Percentiles rank a stretch among this genome's conserved stretches.
Evolutionary conservation across 2,329 filamentous ascomycete genomes (phyloP).

Genomic region (Fusarium sp.): DNA sequence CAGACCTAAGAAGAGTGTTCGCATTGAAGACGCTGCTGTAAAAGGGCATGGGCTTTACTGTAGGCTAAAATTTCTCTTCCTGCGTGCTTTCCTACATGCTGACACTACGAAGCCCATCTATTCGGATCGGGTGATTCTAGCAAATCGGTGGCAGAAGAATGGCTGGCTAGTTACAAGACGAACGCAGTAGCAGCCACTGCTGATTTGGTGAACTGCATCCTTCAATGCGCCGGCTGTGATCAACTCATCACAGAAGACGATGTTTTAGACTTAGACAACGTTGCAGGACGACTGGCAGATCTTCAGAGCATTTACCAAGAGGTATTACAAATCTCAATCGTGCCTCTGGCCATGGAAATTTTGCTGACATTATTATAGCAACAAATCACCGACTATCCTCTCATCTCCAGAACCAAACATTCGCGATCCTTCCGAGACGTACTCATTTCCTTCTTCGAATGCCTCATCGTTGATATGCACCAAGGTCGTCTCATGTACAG

Average conservation of each 20-base stretch:
- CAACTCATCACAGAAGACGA: slow-evolving; percentile 82
- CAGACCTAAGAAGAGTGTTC: slow-evolving; percentile 66
- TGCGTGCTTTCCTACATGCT: slow-evolving; percentile 22
- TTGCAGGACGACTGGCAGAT: slow-evolving; percentile 79
- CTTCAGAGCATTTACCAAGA: slow-evolving; percentile 90
- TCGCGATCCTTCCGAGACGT: slow-evolving; percentile 81
- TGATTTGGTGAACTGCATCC: slow-evolving; percentile 73
- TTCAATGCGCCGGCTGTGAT: slow-evolving; percentile 81
- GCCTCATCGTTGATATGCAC: slow-evolving; percentile 80
- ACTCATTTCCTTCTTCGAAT: slow-evolving; percentile 81
- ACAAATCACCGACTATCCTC: slow-evolving; percentile 89
- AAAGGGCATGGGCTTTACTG: slow-evolving; percentile 66
- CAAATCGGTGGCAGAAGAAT: slow-evolving; percentile 67
- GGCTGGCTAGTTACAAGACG: slow-evolving; percentile 66
- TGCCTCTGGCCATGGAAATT: not conserved
- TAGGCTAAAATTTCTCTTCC: slow-evolving; percentile 42
- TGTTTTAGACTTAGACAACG: slow-evolving; percentile 89
- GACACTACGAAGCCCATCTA: slow-evolving; percentile 63
- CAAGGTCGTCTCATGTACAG: slow-evolving; percentile 84
- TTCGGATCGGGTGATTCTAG: slow-evolving; percentile 68
- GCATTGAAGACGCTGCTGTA: slow-evolving; percentile 58
- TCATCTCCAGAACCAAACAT: slow-evolving; percentile 83
- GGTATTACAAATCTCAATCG: slow-evolving; percentile 53
- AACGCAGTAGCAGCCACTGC: slow-evolving; percentile 65
- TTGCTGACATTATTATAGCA: slow-evolving; percentile 57